phyloP scores from a whole-genome alignment of 1,284 basidiomycete genomes.

The Ustilago cynodontis region DNA sequence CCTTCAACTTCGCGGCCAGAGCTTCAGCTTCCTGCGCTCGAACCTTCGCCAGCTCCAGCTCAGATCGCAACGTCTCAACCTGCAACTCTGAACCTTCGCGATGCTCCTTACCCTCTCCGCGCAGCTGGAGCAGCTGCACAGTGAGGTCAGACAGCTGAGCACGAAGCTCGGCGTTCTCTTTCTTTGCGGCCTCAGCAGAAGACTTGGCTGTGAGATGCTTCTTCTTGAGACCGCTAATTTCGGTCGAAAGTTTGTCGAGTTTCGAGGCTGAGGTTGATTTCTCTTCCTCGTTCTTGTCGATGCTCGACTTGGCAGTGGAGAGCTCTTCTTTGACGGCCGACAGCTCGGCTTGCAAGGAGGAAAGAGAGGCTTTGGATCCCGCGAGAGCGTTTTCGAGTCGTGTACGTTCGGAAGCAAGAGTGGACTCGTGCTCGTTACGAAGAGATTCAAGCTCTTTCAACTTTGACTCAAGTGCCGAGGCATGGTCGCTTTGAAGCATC shows the following conservation, averaged over 20 bases:
- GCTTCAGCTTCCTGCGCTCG: slow-evolving; percentile 22
- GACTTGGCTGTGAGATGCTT: slow-evolving; percentile 54
- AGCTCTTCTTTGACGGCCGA: slow-evolving; percentile 16
- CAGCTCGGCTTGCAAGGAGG: slow-evolving; percentile 15
- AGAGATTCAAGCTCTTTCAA: slow-evolving; percentile 10
- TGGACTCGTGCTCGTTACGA: slow-evolving; percentile 15
- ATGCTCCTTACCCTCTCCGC: background rate
- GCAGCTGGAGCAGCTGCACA: slow-evolving; percentile 12
- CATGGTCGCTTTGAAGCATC: slow-evolving; percentile 12
- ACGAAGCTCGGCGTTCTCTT: slow-evolving; percentile 45
- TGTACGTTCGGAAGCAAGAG: slow-evolving; percentile 18
- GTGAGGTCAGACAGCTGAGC: slow-evolving; percentile 13
- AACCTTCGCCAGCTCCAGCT: slow-evolving; percentile 28
- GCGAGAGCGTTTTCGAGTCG: slow-evolving; percentile 17
- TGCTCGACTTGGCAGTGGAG: slow-evolving; percentile 1
- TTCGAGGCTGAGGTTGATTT: slow-evolving; percentile 5
- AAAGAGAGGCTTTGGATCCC: slow-evolving; percentile 15
- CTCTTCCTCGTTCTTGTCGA: slow-evolving; percentile 15
- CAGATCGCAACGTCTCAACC: slow-evolving; percentile 27
- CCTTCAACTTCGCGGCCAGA: background rate
- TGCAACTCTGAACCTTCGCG: slow-evolving; percentile 13
- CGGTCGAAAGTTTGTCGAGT: slow-evolving; percentile 32
- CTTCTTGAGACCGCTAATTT: slow-evolving; percentile 38
- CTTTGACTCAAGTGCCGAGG: slow-evolving; percentile 13
- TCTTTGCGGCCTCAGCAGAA: slow-evolving; percentile 41